Conservation (phyloP, 371 early-diverging fungal species). For the Haplosporangium sp. region DNA sequence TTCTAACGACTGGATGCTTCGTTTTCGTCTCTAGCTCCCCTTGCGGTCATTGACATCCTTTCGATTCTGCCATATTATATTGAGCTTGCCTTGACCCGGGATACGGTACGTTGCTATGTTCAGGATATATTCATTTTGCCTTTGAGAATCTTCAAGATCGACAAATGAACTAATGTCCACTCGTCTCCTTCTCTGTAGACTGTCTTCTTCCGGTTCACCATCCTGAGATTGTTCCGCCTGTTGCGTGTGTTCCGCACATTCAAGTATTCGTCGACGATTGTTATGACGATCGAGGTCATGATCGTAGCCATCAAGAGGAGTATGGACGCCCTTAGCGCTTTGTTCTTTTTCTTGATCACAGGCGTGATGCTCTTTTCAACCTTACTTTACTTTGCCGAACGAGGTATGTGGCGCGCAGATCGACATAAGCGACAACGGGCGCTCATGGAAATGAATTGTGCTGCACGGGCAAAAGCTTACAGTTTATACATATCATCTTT, state of each 20-base stretch:
- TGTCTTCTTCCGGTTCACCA: conserved; percentile 87
- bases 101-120: conserved; percentile 63
- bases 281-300: conserved; percentile 89
- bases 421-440: background rate
- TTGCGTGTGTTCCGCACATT: conserved; percentile 86
- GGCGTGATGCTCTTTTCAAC: conserved; percentile 82
- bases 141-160: background rate
- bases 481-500: background rate
- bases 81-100: conserved; percentile 74
- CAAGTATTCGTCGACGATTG: conserved; percentile 78
- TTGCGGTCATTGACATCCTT: conserved; percentile 83
- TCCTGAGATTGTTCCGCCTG: conserved; percentile 82
- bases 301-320: conserved; percentile 83
- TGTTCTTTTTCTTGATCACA: conserved; percentile 82
- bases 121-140: background rate
- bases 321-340: conserved; percentile 80
- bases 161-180: no score
- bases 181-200: conserved; percentile 55
- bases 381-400: conserved; percentile 86
- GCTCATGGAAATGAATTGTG: no score
- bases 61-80: conserved; percentile 87
- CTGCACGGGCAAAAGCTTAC: no score
- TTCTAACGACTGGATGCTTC: background rate
- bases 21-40: conserved; percentile 59
- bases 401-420: conserved; percentile 59